phyloP scores from a whole-genome alignment of 2,329 filamentous ascomycete species.

The Didymella pomorum region DNA sequence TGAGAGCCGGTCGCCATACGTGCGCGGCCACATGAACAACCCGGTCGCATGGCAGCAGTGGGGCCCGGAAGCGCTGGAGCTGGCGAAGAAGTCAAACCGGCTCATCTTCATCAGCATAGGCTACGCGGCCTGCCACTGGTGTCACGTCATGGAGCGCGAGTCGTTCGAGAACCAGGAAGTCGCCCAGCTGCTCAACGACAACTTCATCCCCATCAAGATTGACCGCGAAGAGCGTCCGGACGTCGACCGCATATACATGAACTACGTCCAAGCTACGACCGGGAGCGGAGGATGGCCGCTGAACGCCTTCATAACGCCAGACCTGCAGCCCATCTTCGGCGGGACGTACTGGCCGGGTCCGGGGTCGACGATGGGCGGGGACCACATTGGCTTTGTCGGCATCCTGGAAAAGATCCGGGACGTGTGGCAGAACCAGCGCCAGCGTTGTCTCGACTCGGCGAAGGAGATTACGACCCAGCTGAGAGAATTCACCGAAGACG shows the following conservation, averaged over 20 bases:
- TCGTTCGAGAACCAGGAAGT: constrained; percentile 86
- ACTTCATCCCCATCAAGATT: constrained; percentile 90
- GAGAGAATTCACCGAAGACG: constrained; percentile 87
- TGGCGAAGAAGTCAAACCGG: constrained; percentile 83
- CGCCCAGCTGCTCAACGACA: constrained; percentile 80
- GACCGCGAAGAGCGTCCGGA: constrained; percentile 95
- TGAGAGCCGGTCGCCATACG: constrained; percentile 72
- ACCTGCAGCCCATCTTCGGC: constrained; percentile 92
- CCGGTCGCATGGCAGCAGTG: constrained; percentile 92
- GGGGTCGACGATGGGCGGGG: constrained; percentile 62
- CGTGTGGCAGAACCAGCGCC: constrained; percentile 83
- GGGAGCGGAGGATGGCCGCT: constrained; percentile 92
- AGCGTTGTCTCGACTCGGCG: constrained; percentile 83
- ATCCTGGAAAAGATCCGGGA: constrained; percentile 79
- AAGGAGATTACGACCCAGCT: constrained; percentile 82
- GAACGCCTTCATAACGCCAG: constrained; percentile 94
- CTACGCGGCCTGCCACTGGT: constrained; percentile 93
- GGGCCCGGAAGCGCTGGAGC: constrained; percentile 75
- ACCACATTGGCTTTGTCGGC: constrained; percentile 78
- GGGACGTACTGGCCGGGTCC: constrained; percentile 96
- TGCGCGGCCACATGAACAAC: constrained; percentile 78
- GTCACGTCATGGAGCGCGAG: constrained; percentile 90
- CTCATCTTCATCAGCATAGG: constrained; percentile 94
- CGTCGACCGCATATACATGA: constrained; percentile 96
- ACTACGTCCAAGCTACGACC: constrained; percentile 93